Base-by-base conservation (phyloP, 78 protist species). In the Planoprotostelium fungivorum region DNA sequence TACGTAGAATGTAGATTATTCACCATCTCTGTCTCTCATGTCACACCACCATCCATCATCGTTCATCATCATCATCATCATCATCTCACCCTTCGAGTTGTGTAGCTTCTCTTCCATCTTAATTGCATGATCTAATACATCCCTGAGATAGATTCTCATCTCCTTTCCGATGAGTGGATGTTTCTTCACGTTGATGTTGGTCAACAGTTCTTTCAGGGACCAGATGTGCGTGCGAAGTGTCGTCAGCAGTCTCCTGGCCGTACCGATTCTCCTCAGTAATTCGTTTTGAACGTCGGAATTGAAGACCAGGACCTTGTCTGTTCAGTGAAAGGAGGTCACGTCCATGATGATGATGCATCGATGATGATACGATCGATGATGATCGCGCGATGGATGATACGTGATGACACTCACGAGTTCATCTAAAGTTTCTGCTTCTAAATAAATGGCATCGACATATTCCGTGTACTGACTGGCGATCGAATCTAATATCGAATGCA, bases 41-140 rank as follows among this genome's bases (percentile, higher is more conserved):
- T n/a, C n/a, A n/a, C n/a, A n/a, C n/a, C n/a, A n/a, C n/a, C n/a
- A n/a, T n/a, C n/a, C n/a, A n/a, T 16, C 73, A 51, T 51, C 73
- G 16, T 51, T 51, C 31, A 25, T 25, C 73, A 51, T 51, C 73
- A 51, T 16, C 5, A 51, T 16, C 16, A 5, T 25, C 29, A 86
- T 86, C 16, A 88, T 85, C 29, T 89, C 38, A 38, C 94, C 38
- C 84, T 89, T 84, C 36, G 90, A 88, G 0, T 89, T 89, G 0
- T 84, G 86, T 1, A 92, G 84, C 83, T 92, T 92, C 73, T 92
- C 92, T 1, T 87, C n/a, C 94, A 92, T 92, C 89, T 91, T 88
- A 37, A 92, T 88, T 25, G 89, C 90, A 36, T 89, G 86, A 86
- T 92, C 94, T 92, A 89, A 90, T 1, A 92, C 94, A 63, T 92